Base-by-base conservation (phyloP, 1,284 basidiomycete species). In the Tetrapyrgos nigripes region DNA sequence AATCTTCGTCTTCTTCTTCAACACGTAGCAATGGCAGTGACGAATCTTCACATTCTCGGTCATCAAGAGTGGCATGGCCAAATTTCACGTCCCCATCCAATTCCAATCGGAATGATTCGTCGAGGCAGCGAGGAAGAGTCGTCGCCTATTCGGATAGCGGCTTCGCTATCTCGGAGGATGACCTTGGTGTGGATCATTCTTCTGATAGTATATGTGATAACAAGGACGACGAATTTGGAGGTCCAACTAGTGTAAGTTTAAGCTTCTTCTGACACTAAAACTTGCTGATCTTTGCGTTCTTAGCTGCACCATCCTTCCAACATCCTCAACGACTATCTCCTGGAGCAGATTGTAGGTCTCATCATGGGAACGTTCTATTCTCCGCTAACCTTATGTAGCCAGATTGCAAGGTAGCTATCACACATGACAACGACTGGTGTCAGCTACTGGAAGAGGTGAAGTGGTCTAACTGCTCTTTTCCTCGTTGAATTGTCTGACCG, bases 401-500 rank as follows among this genome's bases (percentile, higher is more conserved):
- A 19, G 8, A 2, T 24, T 26, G 37, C 29, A 10, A 37, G n/a
- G 33, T 40, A 6, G 50, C 50, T 9, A 37, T 52, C n/a, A 52
- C 50, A 11, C 50, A 52, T 40, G 50, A 52, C 26, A 35, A 52
- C 21, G 50, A 52, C 21, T 52, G 50, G 50, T 52, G 50, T 26
- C 23, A 31, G 5, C 24, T 52, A 4, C 50, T 52, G 4, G 21
- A 52, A 19, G 23, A 40, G 29, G 50, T 52, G 27, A 37, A 4
- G 8, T 27, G n/a, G n/a, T n/a, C n/a, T 4, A 40, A 9, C 37
- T 40, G 4, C 14, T 40, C 5, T 9, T 40, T 40, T 40, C 37
- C 17, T 8, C 13, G 4, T 40, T 11, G 17, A 17, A 33, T 8
- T n/a, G 4, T n/a, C 19, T 5, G 19, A 40, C 6, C 37, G 37